These are phyloP conservation scores for Pythium plurisporium DNA, from an alignment of 352 stramenopile species.

Conservation along the genomic window DNA sequence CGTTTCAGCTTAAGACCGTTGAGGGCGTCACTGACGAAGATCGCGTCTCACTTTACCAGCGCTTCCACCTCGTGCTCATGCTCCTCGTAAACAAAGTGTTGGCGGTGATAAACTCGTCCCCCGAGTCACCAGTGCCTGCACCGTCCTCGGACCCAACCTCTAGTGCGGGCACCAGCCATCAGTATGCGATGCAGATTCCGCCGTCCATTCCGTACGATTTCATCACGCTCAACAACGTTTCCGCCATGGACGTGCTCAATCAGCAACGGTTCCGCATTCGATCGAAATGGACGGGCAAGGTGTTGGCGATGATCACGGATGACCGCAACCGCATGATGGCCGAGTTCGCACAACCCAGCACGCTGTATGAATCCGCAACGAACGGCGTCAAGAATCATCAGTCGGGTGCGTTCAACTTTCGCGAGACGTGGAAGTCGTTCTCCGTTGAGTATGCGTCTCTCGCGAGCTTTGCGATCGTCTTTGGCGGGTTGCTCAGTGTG, in stretches of 20 bases:
- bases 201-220: constrained; percentile 49
- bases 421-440: constrained; percentile 36
- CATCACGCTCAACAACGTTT: constrained; percentile 41
- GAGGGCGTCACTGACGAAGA: constrained; percentile 35
- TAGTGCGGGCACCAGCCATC: constrained; percentile 14
- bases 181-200: constrained; percentile 38
- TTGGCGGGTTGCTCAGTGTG: constrained; percentile 32
- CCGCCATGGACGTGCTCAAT: constrained; percentile 50
- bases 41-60: constrained; percentile 33
- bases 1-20: constrained; percentile 48
- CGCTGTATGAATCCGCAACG: constrained; percentile 37
- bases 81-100: constrained; percentile 39
- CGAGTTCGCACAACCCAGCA: constrained; percentile 33
- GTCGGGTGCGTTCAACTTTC: constrained; percentile 22
- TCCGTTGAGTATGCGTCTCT: constrained; percentile 36
- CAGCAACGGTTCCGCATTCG: constrained; percentile 41
- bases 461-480: constrained; percentile 34
- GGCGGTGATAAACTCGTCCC: constrained; percentile 29
- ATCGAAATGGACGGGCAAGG: constrained; percentile 41
- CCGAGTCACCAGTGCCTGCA: constrained; percentile 27
- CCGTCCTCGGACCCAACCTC: background rate
- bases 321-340: constrained; percentile 50
- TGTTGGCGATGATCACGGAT: constrained; percentile 49
- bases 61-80: constrained; percentile 35
- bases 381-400: constrained; percentile 37